A percentile compares a stretch with the other conserved stretches of the same genome.
phyloP scores from a whole-genome alignment of 139 green algal genomes.

The Choricystis sp. region DNA sequence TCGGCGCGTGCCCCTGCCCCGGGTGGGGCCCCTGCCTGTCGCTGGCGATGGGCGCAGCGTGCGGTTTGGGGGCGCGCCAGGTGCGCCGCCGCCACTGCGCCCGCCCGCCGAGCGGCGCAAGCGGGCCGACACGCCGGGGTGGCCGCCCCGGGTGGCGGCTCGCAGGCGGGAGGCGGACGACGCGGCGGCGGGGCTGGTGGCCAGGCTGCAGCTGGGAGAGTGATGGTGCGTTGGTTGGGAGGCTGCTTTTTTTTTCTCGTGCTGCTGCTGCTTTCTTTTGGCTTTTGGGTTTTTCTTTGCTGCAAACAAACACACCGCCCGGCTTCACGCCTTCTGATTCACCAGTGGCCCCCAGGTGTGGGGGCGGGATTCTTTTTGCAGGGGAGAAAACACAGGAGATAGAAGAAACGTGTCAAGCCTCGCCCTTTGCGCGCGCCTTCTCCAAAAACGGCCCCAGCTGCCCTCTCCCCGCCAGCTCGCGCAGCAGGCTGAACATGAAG shows the following conservation, averaged over 20 bases:
- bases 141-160: slow-evolving; percentile 1
- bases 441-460: slow-evolving; percentile 60
- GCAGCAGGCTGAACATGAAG: slow-evolving; percentile 85
- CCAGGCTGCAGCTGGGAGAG: slow-evolving; percentile 5
- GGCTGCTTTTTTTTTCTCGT: slow-evolving; percentile 1
- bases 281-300: not conserved
- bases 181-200: slow-evolving; percentile 7
- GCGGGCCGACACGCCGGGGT: not conserved
- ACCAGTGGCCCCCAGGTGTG: no score
- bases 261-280: not conserved
- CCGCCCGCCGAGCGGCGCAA: not conserved
- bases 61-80: no score
- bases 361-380: no score
- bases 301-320: not conserved
- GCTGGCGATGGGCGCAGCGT: no score
- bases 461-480: slow-evolving; percentile 60
- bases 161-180: slow-evolving; percentile 8
- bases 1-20: no score
- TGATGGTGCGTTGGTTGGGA: not conserved
- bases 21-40: no score
- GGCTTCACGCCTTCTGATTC: no score
- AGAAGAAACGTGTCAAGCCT: no score
- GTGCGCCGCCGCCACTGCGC: no score
- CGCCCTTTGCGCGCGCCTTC: slow-evolving; percentile 22
- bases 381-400: no score